Percentiles rank a stretch among this genome's conserved stretches.
phyloP scores from a whole-genome alignment of 495 filamentous ascomycete genomes.

The Podospora pseudoanserina region DNA sequence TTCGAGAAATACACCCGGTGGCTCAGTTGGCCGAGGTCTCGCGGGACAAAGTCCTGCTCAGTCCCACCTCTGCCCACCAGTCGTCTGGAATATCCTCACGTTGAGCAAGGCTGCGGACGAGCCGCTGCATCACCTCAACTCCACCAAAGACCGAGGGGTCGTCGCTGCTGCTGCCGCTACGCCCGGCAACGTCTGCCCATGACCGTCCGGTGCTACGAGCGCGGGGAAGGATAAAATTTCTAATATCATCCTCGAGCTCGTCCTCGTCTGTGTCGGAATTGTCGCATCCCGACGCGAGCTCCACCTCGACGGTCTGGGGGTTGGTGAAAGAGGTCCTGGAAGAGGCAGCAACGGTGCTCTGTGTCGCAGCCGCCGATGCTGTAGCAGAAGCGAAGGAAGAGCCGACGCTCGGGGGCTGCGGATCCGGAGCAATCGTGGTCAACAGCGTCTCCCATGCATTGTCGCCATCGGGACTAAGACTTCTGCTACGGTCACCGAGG shows the following conservation, averaged over 20 bases:
- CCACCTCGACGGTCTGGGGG: slow-evolving; percentile 30
- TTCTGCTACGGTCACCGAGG: slow-evolving; percentile 78
- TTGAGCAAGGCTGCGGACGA: slow-evolving; percentile 61
- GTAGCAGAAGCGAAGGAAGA: slow-evolving; percentile 74
- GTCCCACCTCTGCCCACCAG: slow-evolving; percentile 71
- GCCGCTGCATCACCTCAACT: slow-evolving; percentile 61
- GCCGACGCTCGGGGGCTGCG: slow-evolving; percentile 70
- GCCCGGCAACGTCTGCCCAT: slow-evolving; percentile 37
- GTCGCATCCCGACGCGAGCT: slow-evolving; percentile 39
- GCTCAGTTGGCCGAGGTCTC: slow-evolving; percentile 31
- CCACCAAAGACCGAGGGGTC: slow-evolving; percentile 37
- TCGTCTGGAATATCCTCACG: slow-evolving; percentile 70
- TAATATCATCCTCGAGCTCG: slow-evolving; percentile 32
- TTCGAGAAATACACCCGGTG: background rate
- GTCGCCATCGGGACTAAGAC: slow-evolving; percentile 69
- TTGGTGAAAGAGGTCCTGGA: slow-evolving; percentile 37
- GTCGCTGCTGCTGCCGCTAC: slow-evolving; percentile 26
- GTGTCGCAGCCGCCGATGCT: slow-evolving; percentile 41
- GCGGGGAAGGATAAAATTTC: background rate
- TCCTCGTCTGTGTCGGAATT: slow-evolving; percentile 36
- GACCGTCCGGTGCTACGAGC: slow-evolving; percentile 15
- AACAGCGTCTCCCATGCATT: slow-evolving; percentile 76
- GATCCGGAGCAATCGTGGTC: slow-evolving; percentile 75
- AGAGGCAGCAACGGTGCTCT: slow-evolving; percentile 33
- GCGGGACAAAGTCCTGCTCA: slow-evolving; percentile 56